Conservation (phyloP, 1,139 yeast species). For the Wickerhamomyces sp. region DNA sequence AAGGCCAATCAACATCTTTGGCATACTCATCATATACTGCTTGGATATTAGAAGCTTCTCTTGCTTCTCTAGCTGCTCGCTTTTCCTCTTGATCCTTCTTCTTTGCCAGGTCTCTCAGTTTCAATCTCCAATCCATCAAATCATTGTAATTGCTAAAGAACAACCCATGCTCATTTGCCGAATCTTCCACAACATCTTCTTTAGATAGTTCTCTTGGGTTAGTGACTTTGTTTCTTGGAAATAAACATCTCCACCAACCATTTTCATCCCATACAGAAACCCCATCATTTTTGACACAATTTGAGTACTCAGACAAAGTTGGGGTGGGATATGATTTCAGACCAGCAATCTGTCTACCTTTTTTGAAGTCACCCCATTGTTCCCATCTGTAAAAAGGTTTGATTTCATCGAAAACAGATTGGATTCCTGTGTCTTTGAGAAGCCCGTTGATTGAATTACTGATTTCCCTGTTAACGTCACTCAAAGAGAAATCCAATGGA, state of each 20-base stretch:
- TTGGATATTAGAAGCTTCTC: conserved; percentile 19
- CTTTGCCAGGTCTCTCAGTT: conserved; percentile 42
- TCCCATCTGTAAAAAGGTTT: conserved; percentile 11
- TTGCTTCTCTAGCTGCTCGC: conserved; percentile 16
- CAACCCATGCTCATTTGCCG: conserved; percentile 33
- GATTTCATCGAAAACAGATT: conserved; percentile 1
- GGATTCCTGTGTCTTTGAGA: neutral
- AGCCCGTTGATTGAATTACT: neutral
- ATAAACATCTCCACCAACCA: conserved; percentile 86
- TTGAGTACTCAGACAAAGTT: conserved; percentile 50
- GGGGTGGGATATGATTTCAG: conserved; percentile 61
- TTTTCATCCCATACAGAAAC: conserved; percentile 70
- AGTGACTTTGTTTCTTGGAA: conserved; percentile 45
- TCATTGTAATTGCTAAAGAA: conserved; percentile 64
- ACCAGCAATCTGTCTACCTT: conserved; percentile 31
- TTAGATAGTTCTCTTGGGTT: conserved; percentile 39
- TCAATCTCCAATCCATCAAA: conserved; percentile 62
- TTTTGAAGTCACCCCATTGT: conserved; percentile 7
- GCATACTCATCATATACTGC: conserved; percentile 26
- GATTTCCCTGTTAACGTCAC: conserved; percentile 1
- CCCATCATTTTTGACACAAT: conserved; percentile 63
- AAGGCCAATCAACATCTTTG: conserved; percentile 11
- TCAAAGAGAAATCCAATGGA: neutral
- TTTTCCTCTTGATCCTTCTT: conserved; percentile 26
- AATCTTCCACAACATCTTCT: conserved; percentile 43